Evolutionary conservation across 176 grass and related monocot species (phyloP).

Genomic region (Eragrostis nindensis): DNA sequence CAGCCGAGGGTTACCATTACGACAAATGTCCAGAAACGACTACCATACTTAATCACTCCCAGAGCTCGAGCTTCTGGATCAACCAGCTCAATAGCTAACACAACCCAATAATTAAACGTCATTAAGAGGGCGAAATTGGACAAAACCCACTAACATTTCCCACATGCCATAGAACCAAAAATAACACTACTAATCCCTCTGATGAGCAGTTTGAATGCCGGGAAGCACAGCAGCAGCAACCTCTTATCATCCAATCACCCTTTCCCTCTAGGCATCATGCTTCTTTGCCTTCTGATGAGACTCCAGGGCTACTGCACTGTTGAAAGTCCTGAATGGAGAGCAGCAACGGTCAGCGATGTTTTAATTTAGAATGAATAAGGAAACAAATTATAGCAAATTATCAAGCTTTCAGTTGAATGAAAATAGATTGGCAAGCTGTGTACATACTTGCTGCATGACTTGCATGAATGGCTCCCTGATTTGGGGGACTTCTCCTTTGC

Average conservation of each 20-base stretch:
- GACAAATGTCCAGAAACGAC: too few species aligned
- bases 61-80: background rate
- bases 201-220: background rate
- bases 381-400: background rate
- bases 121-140: background rate
- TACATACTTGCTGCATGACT: conserved; percentile 75
- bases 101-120: background rate
- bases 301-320: background rate
- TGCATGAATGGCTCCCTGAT: conserved; percentile 64
- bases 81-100: background rate
- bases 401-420: background rate
- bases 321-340: conserved; percentile 39
- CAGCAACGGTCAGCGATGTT: background rate
- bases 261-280: background rate
- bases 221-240: background rate
- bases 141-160: background rate
- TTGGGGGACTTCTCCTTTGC: conserved; percentile 60
- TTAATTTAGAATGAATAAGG: background rate
- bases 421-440: too few species aligned
- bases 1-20: too few species aligned
- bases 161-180: background rate
- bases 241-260: background rate
- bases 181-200: background rate
- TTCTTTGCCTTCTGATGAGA: conserved; percentile 49
- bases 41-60: too few species aligned